Base-by-base conservation (phyloP, 495 filamentous ascomycete species). In the Hypoxylon intermedium region DNA sequence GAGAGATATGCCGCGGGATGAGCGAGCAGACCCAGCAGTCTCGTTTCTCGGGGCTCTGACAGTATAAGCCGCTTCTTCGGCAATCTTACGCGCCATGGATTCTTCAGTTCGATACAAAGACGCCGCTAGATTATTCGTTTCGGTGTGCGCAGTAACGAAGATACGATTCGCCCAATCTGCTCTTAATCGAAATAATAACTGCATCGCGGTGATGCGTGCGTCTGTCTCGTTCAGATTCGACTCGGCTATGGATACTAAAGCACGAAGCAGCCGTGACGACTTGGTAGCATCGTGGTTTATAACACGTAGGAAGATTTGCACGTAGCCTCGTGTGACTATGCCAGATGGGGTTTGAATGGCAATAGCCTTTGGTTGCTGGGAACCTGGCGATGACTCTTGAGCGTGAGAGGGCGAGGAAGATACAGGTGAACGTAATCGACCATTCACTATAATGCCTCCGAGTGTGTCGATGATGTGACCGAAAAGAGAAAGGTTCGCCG, bases 101-200 rank as follows among this genome's bases (percentile, higher is more conserved):
- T 74, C 67, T 53, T 84, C 72, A 2, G 86, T 92, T 26, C 91
- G 85, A 60, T 83, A 87, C 5, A 96, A 73, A 6, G 86, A 80
- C 21, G 83, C 83, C 33, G 93, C 89, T 9, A 96, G 73, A 41
- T 81, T 82, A 61, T 88, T 85, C 36, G 83, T 85, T 61, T 95
- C 91, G 0, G 83, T 81, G 6, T 80, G 78, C 6, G 82, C 72
- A 1, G 84, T 80, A 21, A 97, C 74, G 36, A 86, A 87, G 3
- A 97, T 80, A 28, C 84, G 82, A 41, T 91, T 81, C 12, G 86
- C 83, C 24, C 85, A 89, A 68, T 97, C 90, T 21, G 90, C 90
- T 44, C 93, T 83, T 15, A 98, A 75, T 16, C 93, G 85, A 67
- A 94, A 92, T 5, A 98, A 77, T 38, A 97, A 74, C 65, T 91